These are phyloP conservation scores for Populus euphratica DNA, from an alignment of 345 rosid species.

Conservation along the genomic window DNA sequence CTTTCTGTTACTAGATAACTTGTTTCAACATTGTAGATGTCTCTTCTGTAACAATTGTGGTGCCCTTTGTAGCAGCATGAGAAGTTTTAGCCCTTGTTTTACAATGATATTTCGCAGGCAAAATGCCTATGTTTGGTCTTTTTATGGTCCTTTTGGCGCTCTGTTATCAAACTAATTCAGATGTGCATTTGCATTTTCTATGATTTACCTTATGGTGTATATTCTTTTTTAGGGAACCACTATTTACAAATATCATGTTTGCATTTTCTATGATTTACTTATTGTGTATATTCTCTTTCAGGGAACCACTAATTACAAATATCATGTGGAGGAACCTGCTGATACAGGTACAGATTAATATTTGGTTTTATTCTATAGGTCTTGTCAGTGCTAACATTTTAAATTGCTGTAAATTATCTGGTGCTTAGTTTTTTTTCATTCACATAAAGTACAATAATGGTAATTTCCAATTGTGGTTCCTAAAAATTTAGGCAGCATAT, in stretches of 20 bases:
- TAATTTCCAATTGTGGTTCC: neutral
- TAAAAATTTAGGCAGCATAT: conserved; percentile 28
- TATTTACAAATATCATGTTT: conserved; percentile 34
- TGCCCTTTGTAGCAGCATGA: neutral
- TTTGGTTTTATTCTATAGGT: neutral
- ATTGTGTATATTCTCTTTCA: neutral
- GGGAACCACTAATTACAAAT: conserved; percentile 36
- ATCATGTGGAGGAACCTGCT: conserved; percentile 39
- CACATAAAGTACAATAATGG: neutral
- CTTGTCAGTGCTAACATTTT: neutral
- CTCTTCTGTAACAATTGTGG: neutral
- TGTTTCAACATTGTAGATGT: neutral
- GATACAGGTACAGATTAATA: conserved; percentile 19
- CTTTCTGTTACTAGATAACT: neutral
- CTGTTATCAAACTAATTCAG: neutral
- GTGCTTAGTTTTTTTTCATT: neutral
- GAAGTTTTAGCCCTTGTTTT: neutral
- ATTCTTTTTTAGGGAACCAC: conserved; percentile 22
- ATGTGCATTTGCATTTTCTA: neutral
- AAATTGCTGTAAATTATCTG: neutral
- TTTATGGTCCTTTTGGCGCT: neutral
- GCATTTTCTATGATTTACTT: neutral
- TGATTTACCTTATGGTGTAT: neutral
- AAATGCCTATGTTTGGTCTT: neutral
- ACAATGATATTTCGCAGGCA: neutral